phyloP scores from a whole-genome alignment of 345 rosid genomes.

The Aegle marmelos region DNA sequence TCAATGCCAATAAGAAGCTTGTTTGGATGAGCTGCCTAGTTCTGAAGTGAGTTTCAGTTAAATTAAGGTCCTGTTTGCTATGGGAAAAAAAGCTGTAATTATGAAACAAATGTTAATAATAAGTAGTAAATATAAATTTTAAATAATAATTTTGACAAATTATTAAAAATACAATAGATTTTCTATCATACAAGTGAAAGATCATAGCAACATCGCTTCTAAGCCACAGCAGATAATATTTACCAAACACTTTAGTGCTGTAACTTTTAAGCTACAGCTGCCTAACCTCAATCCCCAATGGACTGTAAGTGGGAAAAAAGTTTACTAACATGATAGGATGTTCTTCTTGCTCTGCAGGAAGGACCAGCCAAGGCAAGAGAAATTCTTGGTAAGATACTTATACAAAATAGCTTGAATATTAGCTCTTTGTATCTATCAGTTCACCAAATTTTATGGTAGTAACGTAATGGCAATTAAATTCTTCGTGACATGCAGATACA shows the following conservation, averaged over 20 bases:
- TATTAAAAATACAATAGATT: too few relatives aligned
- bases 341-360: constrained; percentile 52
- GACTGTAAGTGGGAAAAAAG: background rate
- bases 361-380: constrained; percentile 67
- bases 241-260: too few relatives aligned
- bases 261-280: too few relatives aligned
- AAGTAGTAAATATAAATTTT: too few relatives aligned
- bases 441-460: constrained; percentile 3
- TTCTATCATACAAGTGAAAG: too few relatives aligned
- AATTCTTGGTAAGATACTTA: constrained; percentile 59
- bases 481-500: constrained; percentile 47
- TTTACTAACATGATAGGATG: background rate
- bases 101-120: too few relatives aligned
- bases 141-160: too few relatives aligned
- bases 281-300: too few relatives aligned
- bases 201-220: too few relatives aligned
- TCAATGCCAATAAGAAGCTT: background rate
- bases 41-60: background rate
- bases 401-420: constrained; percentile 1
- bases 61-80: too few relatives aligned
- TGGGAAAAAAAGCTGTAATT: too few relatives aligned
- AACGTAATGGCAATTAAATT: constrained; percentile 19
- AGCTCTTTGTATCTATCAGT: background rate
- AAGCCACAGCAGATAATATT: too few relatives aligned
- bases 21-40: background rate